These are phyloP conservation scores for Pinus albicaulis DNA, from an alignment of 75 land plant genomes.

Conservation along the genomic window DNA sequence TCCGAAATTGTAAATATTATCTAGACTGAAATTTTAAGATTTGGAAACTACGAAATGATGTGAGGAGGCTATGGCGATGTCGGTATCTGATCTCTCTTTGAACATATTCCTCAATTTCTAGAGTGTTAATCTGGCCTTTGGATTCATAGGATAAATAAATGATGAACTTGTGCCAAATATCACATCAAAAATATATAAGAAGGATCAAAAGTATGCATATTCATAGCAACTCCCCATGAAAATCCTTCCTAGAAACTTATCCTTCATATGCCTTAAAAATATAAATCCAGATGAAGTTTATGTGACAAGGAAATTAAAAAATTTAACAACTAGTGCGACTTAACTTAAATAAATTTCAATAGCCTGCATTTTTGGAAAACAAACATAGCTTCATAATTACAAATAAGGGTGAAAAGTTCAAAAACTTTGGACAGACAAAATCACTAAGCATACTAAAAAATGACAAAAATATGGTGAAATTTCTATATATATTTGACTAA, in stretches of 20 bases:
- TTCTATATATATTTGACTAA: constrained; percentile 12
- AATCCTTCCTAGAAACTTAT: background rate
- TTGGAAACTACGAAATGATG: no score
- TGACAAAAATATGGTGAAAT: background rate
- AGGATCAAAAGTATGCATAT: background rate
- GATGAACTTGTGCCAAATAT: background rate
- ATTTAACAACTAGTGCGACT: background rate
- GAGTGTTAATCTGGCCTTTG: background rate
- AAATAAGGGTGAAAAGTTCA: no score
- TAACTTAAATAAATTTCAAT: background rate
- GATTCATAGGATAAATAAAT: background rate
- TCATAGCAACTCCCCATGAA: background rate
- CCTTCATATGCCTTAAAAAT: background rate
- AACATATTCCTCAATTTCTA: background rate
- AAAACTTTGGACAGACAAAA: background rate
- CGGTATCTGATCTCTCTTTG: background rate
- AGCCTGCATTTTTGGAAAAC: no score
- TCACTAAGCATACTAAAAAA: background rate
- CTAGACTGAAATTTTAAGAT: no score
- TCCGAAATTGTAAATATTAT: no score
- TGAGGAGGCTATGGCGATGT: no score
- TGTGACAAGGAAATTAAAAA: background rate
- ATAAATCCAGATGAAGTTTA: background rate
- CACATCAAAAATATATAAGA: background rate
- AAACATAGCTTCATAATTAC: no score